Evolutionary conservation across 768 basidiomycete genomes (phyloP), one percentile per base, ranked within the genome.

Genomic region (Kwoniella bestiolae): DNA sequence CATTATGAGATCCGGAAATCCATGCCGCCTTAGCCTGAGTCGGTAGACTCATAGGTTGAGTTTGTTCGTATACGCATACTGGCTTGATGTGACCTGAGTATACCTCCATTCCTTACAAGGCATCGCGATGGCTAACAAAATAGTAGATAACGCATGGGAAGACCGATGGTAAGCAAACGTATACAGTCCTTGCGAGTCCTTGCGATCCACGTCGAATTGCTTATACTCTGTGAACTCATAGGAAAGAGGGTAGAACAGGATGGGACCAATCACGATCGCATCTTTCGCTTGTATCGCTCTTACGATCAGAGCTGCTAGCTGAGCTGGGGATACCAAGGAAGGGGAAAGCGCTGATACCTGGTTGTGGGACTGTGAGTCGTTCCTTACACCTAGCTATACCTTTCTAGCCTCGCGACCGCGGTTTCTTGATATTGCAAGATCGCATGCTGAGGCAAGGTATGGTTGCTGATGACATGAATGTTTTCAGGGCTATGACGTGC

Each of bases 401-500:
- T n/a, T n/a, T n/a, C n/a, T n/a, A n/a, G n/a, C n/a, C n/a, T n/a
- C n/a, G n/a, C n/a, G n/a, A n/a, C n/a, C n/a, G n/a, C n/a, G n/a
- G n/a, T n/a, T n/a, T n/a, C n/a, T n/a, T n/a, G n/a, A n/a, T n/a
- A n/a, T n/a, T n/a, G n/a, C n/a, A n/a, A n/a, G n/a, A 41, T 16
- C 38, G 14, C 5, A 41, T 18, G 12, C 12, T 8, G 38, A 14
- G 12, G 23, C 28, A 34, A 38, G 8, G 16, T 1, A n/a, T 12
- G 5, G 14, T 12, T 14, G 32, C 26, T 16, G 18, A 41, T 41
- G 38, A 41, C 38, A 16, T 41, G n/a, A n/a, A 46, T 49, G 52
- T 23, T 18, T 56, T 29, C 52, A 79, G 78, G 78, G 78, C 1
- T 77, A 79, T 53, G 78, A 79, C 55, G 71, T 79, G 0, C 51